phyloP scores from a whole-genome alignment of 2,329 filamentous ascomycete genomes.

The Nemania diffusa region DNA sequence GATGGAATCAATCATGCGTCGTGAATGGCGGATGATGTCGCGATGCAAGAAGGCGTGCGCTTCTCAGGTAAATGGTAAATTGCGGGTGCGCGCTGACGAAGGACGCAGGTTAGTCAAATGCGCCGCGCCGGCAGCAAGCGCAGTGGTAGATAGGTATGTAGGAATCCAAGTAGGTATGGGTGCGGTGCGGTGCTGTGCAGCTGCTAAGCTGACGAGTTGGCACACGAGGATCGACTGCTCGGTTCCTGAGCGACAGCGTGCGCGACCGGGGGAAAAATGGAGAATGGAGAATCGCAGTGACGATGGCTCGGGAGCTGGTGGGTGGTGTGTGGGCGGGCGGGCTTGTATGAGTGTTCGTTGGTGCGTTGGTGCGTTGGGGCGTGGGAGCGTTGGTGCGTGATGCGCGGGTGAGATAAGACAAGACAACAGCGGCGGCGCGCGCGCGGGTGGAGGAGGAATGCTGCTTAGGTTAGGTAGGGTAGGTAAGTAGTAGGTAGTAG shows the following conservation, averaged over 20 bases:
- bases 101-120: slow-evolving; percentile 19
- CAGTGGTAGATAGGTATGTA: slow-evolving; percentile 5
- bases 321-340: slow-evolving; percentile 24
- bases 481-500: not conserved
- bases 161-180: too few species aligned
- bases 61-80: slow-evolving; percentile 3
- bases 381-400: slow-evolving; percentile 18
- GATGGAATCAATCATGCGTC: slow-evolving; percentile 26
- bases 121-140: slow-evolving; percentile 33
- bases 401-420: slow-evolving; percentile 44
- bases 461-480: slow-evolving; percentile 14
- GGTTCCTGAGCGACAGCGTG: slow-evolving; percentile 45
- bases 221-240: slow-evolving; percentile 37
- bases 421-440: slow-evolving; percentile 30
- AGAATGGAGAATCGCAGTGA: slow-evolving; percentile 44
- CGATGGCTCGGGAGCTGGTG: slow-evolving; percentile 36
- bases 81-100: slow-evolving; percentile 23
- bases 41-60: slow-evolving; percentile 30
- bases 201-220: slow-evolving; percentile 33
- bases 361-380: slow-evolving; percentile 19
- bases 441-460: slow-evolving; percentile 41
- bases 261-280: slow-evolving; percentile 46
- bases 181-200: slow-evolving; percentile 27
- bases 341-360: slow-evolving; percentile 25
- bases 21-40: slow-evolving; percentile 23